These are phyloP conservation scores for Talaromyces rugulosus DNA, from an alignment of 2,329 filamentous ascomycete species.

Conservation along the genomic window DNA sequence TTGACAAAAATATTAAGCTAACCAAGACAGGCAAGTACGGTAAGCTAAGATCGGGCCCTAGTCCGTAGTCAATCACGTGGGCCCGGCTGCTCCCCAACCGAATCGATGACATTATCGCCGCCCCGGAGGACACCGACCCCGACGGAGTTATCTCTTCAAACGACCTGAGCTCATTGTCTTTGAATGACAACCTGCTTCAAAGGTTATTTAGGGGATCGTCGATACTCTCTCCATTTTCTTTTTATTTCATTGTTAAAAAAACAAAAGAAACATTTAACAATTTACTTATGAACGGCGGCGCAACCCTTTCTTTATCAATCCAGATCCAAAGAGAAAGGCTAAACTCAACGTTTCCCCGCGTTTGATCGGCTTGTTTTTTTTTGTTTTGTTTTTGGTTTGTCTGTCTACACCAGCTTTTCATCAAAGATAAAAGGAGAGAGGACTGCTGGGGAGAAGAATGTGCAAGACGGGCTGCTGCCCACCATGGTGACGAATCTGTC, in stretches of 20 bases:
- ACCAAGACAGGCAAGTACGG: neutral
- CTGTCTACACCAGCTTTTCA: no score
- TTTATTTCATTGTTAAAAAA: neutral
- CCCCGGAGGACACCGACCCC: no score
- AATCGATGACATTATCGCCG: neutral
- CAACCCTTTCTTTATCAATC: no score
- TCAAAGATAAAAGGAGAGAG: no score
- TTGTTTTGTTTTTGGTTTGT: no score
- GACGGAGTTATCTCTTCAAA: no score
- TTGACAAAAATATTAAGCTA: neutral
- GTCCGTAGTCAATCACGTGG: neutral
- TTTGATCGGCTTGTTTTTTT: neutral
- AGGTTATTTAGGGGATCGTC: neutral
- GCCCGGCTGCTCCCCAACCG: neutral
- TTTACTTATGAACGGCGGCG: neutral
- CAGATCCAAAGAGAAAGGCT: no score
- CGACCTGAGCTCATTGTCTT: no score
- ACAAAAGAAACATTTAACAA: neutral
- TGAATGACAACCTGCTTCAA: no score
- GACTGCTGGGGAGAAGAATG: neutral
- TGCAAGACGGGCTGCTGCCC: neutral
- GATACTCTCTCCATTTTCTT: neutral
- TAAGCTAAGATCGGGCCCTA: conserved; percentile 31
- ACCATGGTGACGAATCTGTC: conserved; percentile 23
- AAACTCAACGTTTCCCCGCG: neutral